Base-by-base conservation (phyloP, 441 rosid genomes). In the Euphorbia corollata region DNA sequence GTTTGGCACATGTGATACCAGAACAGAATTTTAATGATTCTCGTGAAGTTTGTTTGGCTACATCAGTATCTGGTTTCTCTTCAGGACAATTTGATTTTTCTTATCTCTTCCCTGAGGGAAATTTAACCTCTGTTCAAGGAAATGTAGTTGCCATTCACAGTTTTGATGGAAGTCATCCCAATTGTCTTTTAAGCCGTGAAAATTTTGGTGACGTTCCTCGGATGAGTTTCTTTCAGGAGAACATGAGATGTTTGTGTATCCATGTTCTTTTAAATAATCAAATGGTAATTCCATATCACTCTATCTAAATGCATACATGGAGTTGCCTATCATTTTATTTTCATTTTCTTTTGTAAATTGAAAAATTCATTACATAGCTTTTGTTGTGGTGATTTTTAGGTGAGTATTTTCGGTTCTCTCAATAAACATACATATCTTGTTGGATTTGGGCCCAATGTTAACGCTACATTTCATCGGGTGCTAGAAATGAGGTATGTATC, bases 401-500 rank as follows among this genome's bases (percentile, higher is more conserved):
- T 90, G 68, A 82, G 67, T 67, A 80, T 90, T 51, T 79, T 75
- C 69, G 90, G 96, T 77, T 79, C 80, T 43, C 65, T 82, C 18
- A 76, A 82, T 58, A 85, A 82, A 77, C 77, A 76, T 64, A 75
- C 79, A 50, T 83, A 75, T 76, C 91, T 88, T 72, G 80, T 77
- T 74, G 97, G 95, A 74, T 86, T 93, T 70, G 89, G 91, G 51
- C 80, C 87, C 60, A 88, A 90, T 71, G 82, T 65, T n/a, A 80
- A 79, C 72, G 96, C 95, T 57, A 84, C 91, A 15, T 93, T 93
- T 79, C 81, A 84, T 69, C 83, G 95, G 58, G 69, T 93, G 75
- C 90, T 89, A 59, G 74, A 77, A 68, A 68, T 72, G 22, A 68
- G 91, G 98, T 93, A 81, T 71, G 73, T 59, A 80, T 74, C 61